phyloP scores from a whole-genome alignment of 2,329 filamentous ascomycete genomes.

The Alternaria hordeiaustralica region DNA sequence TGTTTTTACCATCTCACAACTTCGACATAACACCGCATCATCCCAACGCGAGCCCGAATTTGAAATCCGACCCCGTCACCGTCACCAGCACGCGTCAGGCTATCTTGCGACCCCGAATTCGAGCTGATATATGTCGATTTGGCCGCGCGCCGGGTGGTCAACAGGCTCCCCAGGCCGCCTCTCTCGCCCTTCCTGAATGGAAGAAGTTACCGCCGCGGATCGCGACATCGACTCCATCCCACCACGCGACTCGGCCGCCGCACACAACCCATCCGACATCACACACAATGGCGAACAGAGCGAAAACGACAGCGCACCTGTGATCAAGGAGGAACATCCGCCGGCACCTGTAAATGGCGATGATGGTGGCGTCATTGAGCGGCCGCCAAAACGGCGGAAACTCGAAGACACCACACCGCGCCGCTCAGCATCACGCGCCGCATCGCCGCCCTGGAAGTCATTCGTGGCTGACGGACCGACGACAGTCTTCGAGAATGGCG shows the following conservation, averaged over 20 bases:
- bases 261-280: slow-evolving; percentile 24
- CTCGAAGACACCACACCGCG: slow-evolving; percentile 47
- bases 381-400: slow-evolving; percentile 68
- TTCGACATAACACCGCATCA: slow-evolving; percentile 42
- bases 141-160: slow-evolving; percentile 43
- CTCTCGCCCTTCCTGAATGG: slow-evolving; percentile 39
- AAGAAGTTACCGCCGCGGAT: slow-evolving; percentile 39
- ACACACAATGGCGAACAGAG: slow-evolving; percentile 21
- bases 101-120: slow-evolving; percentile 33
- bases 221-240: slow-evolving; percentile 39
- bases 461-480: slow-evolving; percentile 85
- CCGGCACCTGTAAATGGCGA: slow-evolving; percentile 22
- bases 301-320: slow-evolving; percentile 27
- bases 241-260: slow-evolving; percentile 28
- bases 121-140: slow-evolving; percentile 37
- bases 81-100: slow-evolving; percentile 18
- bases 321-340: slow-evolving; percentile 38
- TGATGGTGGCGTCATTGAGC: slow-evolving; percentile 34
- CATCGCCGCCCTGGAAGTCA: slow-evolving; percentile 94
- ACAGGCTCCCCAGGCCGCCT: slow-evolving; percentile 35
- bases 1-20: slow-evolving; percentile 24
- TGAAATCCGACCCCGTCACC: slow-evolving; percentile 40
- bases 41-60: slow-evolving; percentile 33
- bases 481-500: slow-evolving; percentile 73
- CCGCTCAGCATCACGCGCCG: slow-evolving; percentile 53